These are phyloP conservation scores for Rutstroemia sp. DNA, from an alignment of 2,329 filamentous ascomycete genomes.

Conservation along the genomic window DNA sequence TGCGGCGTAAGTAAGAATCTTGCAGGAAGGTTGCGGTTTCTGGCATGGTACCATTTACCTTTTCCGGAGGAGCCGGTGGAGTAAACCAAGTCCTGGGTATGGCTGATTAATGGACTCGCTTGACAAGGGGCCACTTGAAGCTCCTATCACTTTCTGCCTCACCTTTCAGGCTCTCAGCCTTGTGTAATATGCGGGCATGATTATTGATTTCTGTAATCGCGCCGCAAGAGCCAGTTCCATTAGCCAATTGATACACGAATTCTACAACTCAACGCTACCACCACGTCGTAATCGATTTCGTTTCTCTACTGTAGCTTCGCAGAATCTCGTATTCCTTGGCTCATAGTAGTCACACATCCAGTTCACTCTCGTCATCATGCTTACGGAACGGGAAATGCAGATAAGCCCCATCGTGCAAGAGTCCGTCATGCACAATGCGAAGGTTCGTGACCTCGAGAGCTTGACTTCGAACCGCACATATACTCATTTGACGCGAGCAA, in stretches of 20 bases:
- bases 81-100: neutral
- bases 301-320: neutral
- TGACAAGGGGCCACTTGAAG: neutral
- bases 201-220: too few species aligned
- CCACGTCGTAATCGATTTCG: neutral
- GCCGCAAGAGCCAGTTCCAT: too few species aligned
- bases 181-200: too few species aligned
- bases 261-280: neutral
- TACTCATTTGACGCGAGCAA: neutral
- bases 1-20: neutral
- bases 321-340: neutral
- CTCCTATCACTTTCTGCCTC: neutral
- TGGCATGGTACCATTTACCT: neutral
- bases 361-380: constrained; percentile 38
- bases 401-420: constrained; percentile 72
- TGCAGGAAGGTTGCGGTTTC: too few species aligned
- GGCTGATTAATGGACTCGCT: neutral
- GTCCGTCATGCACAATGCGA: constrained; percentile 73
- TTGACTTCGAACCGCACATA: neutral
- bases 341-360: neutral
- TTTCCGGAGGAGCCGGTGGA: neutral
- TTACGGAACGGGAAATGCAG: constrained; percentile 66
- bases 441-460: constrained; percentile 40
- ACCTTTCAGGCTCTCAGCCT: neutral
- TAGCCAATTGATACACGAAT: neutral